phyloP scores from a whole-genome alignment of 1,284 basidiomycete species.

The Lignosus rhinocerotis region DNA sequence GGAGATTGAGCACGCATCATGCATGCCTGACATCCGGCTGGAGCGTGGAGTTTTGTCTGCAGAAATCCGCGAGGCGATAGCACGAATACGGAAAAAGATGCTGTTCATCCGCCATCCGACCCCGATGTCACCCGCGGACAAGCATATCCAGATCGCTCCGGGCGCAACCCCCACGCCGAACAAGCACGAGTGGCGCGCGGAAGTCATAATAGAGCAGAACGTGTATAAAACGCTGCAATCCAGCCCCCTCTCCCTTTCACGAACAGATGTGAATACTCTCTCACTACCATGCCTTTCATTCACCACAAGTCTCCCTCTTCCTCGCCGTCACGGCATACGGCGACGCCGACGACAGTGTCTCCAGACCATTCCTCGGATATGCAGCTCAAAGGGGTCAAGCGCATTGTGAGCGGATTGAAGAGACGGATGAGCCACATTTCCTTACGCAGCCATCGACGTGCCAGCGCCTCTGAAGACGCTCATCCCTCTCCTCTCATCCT shows the following conservation, averaged over 20 bases:
- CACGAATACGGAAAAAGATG: conserved; percentile 1
- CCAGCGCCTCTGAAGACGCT: background rate
- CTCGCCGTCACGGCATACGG: conserved; percentile 1
- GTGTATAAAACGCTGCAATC: conserved; percentile 16
- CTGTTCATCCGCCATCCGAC: background rate
- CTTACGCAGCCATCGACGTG: conserved; percentile 13
- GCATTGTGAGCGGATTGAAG: conserved; percentile 21
- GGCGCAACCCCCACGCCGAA: conserved; percentile 16
- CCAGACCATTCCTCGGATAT: background rate
- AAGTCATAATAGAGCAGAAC: background rate
- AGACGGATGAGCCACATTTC: conserved; percentile 22
- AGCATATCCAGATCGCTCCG: conserved; percentile 18
- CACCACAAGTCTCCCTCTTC: conserved; percentile 10
- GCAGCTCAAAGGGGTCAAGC: conserved; percentile 20
- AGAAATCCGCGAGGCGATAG: background rate
- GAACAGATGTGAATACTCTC: conserved; percentile 2
- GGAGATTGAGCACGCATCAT: conserved; percentile 10
- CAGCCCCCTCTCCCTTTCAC: background rate
- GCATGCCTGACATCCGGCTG: conserved; percentile 11
- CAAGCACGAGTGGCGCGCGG: conserved; percentile 13
- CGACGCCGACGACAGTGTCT: background rate
- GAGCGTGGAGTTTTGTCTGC: conserved; percentile 10
- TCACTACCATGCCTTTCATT: conserved; percentile 6
- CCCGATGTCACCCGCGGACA: conserved; percentile 9
- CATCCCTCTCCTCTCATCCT: conserved; percentile 5